phyloP scores from a whole-genome alignment of 2,329 filamentous ascomycete genomes.

The Aspergillus ruber region DNA sequence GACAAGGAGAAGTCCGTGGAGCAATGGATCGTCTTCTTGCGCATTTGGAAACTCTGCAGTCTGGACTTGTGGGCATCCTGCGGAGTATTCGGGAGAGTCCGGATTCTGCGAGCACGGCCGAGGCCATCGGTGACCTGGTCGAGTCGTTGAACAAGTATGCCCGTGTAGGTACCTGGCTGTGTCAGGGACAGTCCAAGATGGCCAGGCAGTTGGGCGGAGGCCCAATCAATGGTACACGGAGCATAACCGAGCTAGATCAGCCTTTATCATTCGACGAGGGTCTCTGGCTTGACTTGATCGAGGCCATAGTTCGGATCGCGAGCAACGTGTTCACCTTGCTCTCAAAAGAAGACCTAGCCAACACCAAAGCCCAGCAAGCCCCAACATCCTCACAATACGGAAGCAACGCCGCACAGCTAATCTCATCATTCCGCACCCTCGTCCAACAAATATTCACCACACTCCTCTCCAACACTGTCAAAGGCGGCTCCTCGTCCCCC shows the following conservation, averaged over 20 bases:
- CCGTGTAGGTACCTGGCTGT: conserved; percentile 91
- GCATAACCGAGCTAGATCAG: conserved; percentile 46
- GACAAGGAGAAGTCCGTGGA: conserved; percentile 73
- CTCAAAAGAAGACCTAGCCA: conserved; percentile 12
- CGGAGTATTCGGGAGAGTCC: conserved; percentile 52
- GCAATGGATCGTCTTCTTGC: conserved; percentile 80
- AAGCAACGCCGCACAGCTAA: conserved; percentile 41
- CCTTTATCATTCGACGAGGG: conserved; percentile 55
- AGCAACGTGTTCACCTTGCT: conserved; percentile 56
- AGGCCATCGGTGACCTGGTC: conserved; percentile 66
- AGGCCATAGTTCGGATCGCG: conserved; percentile 57
- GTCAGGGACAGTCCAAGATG: conserved; percentile 72
- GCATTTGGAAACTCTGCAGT: conserved; percentile 73
- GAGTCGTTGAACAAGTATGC: conserved; percentile 80
- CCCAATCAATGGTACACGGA: conserved; percentile 29
- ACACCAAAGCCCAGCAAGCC: conserved; percentile 6
- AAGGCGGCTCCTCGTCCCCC: conserved; percentile 20
- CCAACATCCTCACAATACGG: conserved; percentile 9
- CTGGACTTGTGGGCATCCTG: conserved; percentile 68
- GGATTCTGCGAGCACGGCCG: conserved; percentile 53
- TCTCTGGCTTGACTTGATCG: conserved; percentile 61
- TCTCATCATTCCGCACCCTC: conserved; percentile 63
- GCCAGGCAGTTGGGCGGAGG: conserved; percentile 29
- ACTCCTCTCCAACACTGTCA: conserved; percentile 68
- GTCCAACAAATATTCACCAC: conserved; percentile 90